Evolutionary conservation across 805 yeast genomes (phyloP).

Genomic region (Myxozyma neotropica): DNA sequence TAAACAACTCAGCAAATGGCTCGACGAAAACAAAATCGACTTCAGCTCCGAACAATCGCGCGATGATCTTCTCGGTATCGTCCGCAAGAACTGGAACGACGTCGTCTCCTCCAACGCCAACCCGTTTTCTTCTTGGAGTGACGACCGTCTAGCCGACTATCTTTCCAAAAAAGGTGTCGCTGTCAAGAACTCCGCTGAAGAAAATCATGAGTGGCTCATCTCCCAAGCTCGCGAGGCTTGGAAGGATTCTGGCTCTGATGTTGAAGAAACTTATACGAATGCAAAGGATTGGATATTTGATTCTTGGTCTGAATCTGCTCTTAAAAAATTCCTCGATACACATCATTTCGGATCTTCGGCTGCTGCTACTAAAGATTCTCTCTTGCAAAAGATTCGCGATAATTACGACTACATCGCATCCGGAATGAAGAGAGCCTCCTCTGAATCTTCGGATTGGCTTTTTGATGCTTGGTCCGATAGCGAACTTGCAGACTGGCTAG

Average conservation of each 20-base stretch:
- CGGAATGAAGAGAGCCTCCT: slow-evolving; percentile 3
- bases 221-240: slow-evolving; percentile 16
- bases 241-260: slow-evolving; percentile 8
- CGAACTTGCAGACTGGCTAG: slow-evolving; percentile 32
- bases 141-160: slow-evolving; percentile 18
- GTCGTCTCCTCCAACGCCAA: slow-evolving; percentile 11
- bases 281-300: slow-evolving; percentile 27
- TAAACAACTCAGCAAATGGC: slow-evolving; percentile 23
- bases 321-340: slow-evolving; percentile 21
- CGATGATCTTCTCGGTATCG: slow-evolving; percentile 31
- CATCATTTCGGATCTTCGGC: slow-evolving; percentile 17
- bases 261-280: slow-evolving; percentile 11
- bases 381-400: slow-evolving; percentile 24
- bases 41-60: slow-evolving; percentile 9
- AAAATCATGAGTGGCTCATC: slow-evolving; percentile 30
- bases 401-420: slow-evolving; percentile 25
- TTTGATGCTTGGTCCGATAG: slow-evolving; percentile 36
- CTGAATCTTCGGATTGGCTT: slow-evolving; percentile 30
- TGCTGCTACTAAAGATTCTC: slow-evolving; percentile 17
- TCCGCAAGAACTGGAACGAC: slow-evolving; percentile 29
- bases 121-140: slow-evolving; percentile 25
- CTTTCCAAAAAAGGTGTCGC: slow-evolving; percentile 19
- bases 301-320: slow-evolving; percentile 28
- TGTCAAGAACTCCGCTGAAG: slow-evolving; percentile 12
- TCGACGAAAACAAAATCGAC: slow-evolving; percentile 21